These are phyloP conservation scores for Populus hybrid DNA, from an alignment of 441 rosid genomes.

Conservation along the genomic window DNA sequence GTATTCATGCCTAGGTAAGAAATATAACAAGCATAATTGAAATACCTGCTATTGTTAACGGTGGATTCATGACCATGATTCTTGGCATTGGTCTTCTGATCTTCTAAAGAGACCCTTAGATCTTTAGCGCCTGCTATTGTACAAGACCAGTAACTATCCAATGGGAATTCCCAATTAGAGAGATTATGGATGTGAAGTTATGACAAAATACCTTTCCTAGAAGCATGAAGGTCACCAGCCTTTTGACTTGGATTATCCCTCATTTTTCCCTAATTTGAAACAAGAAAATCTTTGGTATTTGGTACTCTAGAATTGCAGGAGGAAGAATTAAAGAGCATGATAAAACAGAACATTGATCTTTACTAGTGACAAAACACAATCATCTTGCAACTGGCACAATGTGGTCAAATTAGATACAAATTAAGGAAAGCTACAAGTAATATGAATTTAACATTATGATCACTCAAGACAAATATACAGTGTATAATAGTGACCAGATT, in stretches of 20 bases:
- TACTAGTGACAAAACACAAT: not conserved
- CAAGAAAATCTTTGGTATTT: not conserved
- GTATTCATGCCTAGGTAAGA: slow-evolving; percentile 10
- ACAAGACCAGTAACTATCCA: slow-evolving; percentile 25
- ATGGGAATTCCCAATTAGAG: slow-evolving; percentile 13
- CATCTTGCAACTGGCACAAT: not conserved
- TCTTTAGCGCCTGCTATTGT: slow-evolving; percentile 25
- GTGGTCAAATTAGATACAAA: not conserved
- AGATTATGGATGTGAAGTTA: slow-evolving; percentile 4
- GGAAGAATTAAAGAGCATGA: slow-evolving; percentile 4
- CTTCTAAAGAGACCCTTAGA: slow-evolving; percentile 24
- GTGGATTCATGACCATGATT: slow-evolving; percentile 33
- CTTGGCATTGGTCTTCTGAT: slow-evolving; percentile 30
- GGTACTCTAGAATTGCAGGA: not conserved
- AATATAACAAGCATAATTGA: slow-evolving; percentile 9
- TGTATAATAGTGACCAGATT: too few species aligned
- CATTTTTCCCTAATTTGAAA: slow-evolving; percentile 43
- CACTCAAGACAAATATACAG: too few species aligned
- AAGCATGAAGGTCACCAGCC: slow-evolving; percentile 19
- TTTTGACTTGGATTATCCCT: slow-evolving; percentile 31
- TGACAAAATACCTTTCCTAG: slow-evolving; percentile 41
- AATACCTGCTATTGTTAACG: slow-evolving; percentile 44
- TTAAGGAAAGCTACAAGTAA: too few species aligned
- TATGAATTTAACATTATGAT: too few species aligned
- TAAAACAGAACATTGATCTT: not conserved